phyloP scores from a whole-genome alignment of 2,329 filamentous ascomycete genomes.

The Sporothrix globosa region DNA sequence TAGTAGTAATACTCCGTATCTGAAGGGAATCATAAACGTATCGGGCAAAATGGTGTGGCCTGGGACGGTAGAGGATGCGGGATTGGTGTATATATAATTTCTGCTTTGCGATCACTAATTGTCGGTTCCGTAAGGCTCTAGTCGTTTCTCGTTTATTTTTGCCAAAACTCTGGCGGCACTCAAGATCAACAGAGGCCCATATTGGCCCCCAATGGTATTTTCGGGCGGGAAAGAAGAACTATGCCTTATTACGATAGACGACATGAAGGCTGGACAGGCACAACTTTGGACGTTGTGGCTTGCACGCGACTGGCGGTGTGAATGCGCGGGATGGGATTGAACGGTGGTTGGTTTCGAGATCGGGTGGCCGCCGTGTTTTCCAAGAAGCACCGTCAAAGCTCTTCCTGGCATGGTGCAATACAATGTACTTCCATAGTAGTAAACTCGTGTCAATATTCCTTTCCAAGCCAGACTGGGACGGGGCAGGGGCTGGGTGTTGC shows the following conservation, averaged over 20 bases:
- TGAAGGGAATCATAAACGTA: not conserved
- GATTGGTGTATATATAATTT: not conserved
- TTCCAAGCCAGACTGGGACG: not conserved
- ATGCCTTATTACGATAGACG: not conserved
- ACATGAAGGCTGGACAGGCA: not conserved
- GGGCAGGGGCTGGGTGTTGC: not conserved
- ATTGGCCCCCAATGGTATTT: not conserved
- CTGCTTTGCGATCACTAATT: not conserved
- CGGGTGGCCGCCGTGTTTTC: not conserved
- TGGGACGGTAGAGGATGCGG: not conserved
- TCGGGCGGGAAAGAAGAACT: not conserved
- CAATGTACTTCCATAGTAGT: not conserved
- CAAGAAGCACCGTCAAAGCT: not conserved
- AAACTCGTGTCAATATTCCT: not conserved
- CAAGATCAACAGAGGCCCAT: not conserved
- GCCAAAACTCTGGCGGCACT: not conserved
- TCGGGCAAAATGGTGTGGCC: not conserved
- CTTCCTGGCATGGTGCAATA: not conserved
- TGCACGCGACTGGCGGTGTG: not conserved
- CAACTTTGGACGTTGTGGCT: not conserved
- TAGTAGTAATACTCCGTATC: not conserved
- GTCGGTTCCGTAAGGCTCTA: constrained; percentile 6
- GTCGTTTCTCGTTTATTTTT: not conserved
- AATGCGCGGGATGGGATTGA: not conserved
- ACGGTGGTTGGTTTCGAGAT: not conserved